Base-by-base conservation (phyloP, 768 basidiomycete genomes). In the Phylloporus rhodoxanthus region DNA sequence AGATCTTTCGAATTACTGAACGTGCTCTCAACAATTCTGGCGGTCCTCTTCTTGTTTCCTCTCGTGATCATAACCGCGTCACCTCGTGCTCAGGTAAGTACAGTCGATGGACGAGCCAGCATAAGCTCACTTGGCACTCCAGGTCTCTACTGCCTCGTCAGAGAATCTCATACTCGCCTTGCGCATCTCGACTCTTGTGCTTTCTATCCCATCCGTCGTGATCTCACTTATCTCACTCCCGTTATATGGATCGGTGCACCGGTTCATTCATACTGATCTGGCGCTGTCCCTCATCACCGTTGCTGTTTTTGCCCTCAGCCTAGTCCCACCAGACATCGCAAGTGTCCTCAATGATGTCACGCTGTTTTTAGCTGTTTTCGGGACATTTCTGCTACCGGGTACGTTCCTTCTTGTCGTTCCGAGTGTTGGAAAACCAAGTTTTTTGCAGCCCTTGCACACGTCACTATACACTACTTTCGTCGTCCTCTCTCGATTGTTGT, bases 401-500 rank as follows among this genome's bases (percentile, higher is more conserved):
- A 57, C 43, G 71, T 50, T 41, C 20, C 41, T 8, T 23, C 36
- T 26, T n/a, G 1, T 50, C 13, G 1, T 44, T 33, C 17, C 29
- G n/a, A 0, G 17, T 33, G 25, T 37, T 7, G 10, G 14, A 21
- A 29, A 26, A 21, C 28, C 40, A 42, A 48, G 30, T 6, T 38
- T 25, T 21, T 42, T 30, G 43, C 62, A 78, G 86, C 90, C 14
- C 60, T 91, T 43, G 68, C 88, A 47, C 91, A 94, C 69, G 81
- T 95, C 56, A 76, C 77, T 23, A 81, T 83, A 4, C 92, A 95
- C 70, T 83, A 90, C 62, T 84, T 96, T 70, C 82, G 82, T 50
- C 81, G 82, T 3, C 93, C 93, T 2, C 73, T 93, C 3, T 74
- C 88, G 0, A 96, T 96, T 60, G 76, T 95, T 48, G 77, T 92